These are phyloP conservation scores for Hypholoma sublateritium DNA, from an alignment of 768 basidiomycete species.

Conservation along the genomic window DNA sequence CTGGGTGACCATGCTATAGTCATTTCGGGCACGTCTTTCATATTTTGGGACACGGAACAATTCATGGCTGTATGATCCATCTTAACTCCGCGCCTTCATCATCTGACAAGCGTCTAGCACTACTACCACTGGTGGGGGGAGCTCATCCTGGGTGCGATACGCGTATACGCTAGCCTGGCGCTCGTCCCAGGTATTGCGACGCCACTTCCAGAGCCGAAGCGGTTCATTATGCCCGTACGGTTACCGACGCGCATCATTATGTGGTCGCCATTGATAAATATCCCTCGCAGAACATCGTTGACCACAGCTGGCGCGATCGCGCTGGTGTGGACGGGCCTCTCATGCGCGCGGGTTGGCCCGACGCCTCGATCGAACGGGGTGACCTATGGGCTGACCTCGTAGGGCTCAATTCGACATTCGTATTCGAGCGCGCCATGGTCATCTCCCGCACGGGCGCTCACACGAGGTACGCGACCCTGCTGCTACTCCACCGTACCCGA, in stretches of 20 bases:
- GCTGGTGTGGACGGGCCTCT: conserved; percentile 65
- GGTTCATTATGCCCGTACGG: conserved; percentile 37
- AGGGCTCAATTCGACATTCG: conserved; percentile 45
- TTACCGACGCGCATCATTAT: neutral
- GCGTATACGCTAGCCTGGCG: conserved; percentile 32
- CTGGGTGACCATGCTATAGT: conserved; percentile 15
- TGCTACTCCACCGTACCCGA: neutral
- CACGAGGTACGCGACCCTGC: conserved; percentile 25
- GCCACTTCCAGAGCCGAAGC: conserved; percentile 23
- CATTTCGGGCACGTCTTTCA: conserved; percentile 16
- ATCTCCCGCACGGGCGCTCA: conserved; percentile 65
- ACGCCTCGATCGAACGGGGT: conserved; percentile 53
- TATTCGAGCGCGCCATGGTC: conserved; percentile 60
- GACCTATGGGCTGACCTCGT: conserved; percentile 64
- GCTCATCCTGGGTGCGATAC: conserved; percentile 43
- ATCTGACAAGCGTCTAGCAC: conserved; percentile 26
- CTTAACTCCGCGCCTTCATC: neutral
- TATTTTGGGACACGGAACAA: conserved; percentile 18
- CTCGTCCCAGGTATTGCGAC: conserved; percentile 6
- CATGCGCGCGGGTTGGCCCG: conserved; percentile 67
- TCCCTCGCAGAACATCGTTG: conserved; percentile 12
- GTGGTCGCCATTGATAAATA: neutral
- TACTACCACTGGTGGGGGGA: conserved; percentile 49
- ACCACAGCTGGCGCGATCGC: conserved; percentile 52
- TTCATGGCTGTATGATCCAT: conserved; percentile 18